Conservation (phyloP, 345 rosid genomes). For the Durio zibethinus region DNA sequence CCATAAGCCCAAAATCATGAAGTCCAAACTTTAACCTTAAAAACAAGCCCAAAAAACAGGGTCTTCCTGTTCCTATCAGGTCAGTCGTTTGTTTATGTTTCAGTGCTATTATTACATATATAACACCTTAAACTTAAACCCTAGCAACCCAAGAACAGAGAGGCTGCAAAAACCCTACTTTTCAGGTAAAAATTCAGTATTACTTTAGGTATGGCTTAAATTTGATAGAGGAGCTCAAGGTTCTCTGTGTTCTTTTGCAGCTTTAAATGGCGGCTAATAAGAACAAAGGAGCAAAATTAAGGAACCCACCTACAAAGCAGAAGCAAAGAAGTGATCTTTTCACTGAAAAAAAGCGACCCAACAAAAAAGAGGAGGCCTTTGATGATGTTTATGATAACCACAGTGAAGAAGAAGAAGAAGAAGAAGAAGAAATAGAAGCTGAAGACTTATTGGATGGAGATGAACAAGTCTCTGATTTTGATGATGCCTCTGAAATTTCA, state of each 20-base stretch:
- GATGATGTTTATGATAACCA: conserved; percentile 42
- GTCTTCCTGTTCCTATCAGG: too few relatives aligned
- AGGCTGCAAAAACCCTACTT: background rate
- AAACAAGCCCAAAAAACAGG: background rate
- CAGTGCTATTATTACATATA: background rate
- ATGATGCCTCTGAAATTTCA: conserved; percentile 45
- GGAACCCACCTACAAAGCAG: conserved; percentile 41
- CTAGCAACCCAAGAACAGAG: background rate
- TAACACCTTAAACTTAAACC: conserved; percentile 5
- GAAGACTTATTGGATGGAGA: conserved; percentile 29
- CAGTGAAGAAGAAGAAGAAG: conserved; percentile 34
- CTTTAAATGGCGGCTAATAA: conserved; percentile 45
- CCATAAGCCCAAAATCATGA: background rate
- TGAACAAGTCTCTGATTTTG: conserved; percentile 42
- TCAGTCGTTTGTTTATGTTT: background rate
- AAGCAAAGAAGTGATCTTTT: conserved; percentile 48
- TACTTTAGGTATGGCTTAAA: background rate
- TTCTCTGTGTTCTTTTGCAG: conserved; percentile 7
- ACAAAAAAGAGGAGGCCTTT: conserved; percentile 32
- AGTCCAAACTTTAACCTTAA: background rate
- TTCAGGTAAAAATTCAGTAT: background rate
- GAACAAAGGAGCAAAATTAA: conserved; percentile 44
- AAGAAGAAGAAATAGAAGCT: conserved; percentile 30
- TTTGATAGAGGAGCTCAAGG: background rate
- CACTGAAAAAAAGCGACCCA: conserved; percentile 28